A percentile compares a stretch with the other conserved stretches of the same genome.
Conservation (phyloP, 2,329 filamentous ascomycete species). For the Scedosporium boydii region DNA sequence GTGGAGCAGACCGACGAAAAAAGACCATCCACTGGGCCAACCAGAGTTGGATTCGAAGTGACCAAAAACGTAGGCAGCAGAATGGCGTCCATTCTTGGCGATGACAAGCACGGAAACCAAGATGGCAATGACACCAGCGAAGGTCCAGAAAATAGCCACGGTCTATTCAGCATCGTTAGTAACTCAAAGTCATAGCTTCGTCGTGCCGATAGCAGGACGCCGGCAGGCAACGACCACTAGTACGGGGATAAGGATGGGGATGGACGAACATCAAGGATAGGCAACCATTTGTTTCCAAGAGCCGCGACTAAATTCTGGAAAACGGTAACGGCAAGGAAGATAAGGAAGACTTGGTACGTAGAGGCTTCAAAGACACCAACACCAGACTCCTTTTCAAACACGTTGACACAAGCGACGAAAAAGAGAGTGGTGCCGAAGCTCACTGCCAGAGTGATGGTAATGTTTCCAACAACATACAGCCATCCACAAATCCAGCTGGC, state of each 20-base stretch:
- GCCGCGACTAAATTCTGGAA: constrained; percentile 56
- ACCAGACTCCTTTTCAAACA: constrained; percentile 38
- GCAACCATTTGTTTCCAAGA: constrained; percentile 58
- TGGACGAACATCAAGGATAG: constrained; percentile 50
- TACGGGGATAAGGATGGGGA: background rate
- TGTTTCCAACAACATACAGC: constrained; percentile 70
- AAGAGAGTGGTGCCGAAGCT: constrained; percentile 69
- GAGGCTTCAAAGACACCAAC: constrained; percentile 34
- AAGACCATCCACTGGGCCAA: constrained; percentile 64
- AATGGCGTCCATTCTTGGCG: constrained; percentile 58
- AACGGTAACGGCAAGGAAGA: constrained; percentile 61
- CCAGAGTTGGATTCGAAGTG: constrained; percentile 60
- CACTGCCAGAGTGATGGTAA: constrained; percentile 74
- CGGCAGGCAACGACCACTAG: background rate
- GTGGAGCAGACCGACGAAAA: constrained; percentile 62
- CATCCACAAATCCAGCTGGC: constrained; percentile 66
- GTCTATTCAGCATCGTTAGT: constrained; percentile 34
- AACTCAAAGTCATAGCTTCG: background rate
- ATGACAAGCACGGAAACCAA: constrained; percentile 53
- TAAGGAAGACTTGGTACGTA: constrained; percentile 58
- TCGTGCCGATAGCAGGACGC: constrained; percentile 8
- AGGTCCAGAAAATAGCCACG: constrained; percentile 66
- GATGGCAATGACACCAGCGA: constrained; percentile 59
- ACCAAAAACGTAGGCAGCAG: constrained; percentile 55
- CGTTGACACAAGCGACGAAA: constrained; percentile 44